Evolutionary conservation across 768 basidiomycete genomes (phyloP).

Genomic region (Trametes coccinea): DNA sequence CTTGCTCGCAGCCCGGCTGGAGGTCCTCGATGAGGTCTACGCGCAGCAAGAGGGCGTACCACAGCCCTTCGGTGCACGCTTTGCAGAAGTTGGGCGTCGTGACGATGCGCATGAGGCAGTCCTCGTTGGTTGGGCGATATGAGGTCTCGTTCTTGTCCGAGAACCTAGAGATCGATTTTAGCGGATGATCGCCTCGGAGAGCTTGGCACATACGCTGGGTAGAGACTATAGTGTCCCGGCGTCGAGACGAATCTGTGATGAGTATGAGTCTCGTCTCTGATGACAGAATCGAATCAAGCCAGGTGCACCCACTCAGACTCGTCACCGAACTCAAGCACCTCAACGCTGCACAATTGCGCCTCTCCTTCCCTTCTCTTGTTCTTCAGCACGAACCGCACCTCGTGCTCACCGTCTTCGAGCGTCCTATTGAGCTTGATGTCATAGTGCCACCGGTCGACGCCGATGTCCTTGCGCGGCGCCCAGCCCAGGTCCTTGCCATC

Average conservation of each 20-base stretch:
- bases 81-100: slow-evolving; percentile 72
- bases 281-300: neutral
- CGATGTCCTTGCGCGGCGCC: slow-evolving; percentile 55
- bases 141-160: slow-evolving; percentile 63
- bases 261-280: neutral
- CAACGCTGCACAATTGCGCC: slow-evolving; percentile 77
- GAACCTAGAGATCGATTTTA: slow-evolving; percentile 43
- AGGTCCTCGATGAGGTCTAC: slow-evolving; percentile 64
- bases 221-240: slow-evolving; percentile 63
- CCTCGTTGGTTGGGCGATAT: slow-evolving; percentile 82
- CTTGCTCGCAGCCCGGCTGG: slow-evolving; percentile 39
- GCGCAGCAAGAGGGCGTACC: slow-evolving; percentile 61
- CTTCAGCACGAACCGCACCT: slow-evolving; percentile 56
- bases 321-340: slow-evolving; percentile 71
- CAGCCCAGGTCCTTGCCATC: slow-evolving; percentile 64
- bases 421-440: slow-evolving; percentile 47
- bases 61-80: slow-evolving; percentile 72
- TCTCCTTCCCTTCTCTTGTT: slow-evolving; percentile 48
- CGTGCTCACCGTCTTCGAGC: slow-evolving; percentile 54
- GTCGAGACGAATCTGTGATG: slow-evolving; percentile 55
- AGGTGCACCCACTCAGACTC: slow-evolving; percentile 51
- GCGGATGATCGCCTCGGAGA: no score
- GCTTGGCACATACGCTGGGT: slow-evolving; percentile 62
- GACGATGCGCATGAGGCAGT: slow-evolving; percentile 79
- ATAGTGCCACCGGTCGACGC: slow-evolving; percentile 77